Percentiles rank a stretch among this genome's conserved stretches.
These are phyloP conservation scores for Nymphaea thermarum DNA, from an alignment of 164 flowering plant genomes.

Conservation along the genomic window DNA sequence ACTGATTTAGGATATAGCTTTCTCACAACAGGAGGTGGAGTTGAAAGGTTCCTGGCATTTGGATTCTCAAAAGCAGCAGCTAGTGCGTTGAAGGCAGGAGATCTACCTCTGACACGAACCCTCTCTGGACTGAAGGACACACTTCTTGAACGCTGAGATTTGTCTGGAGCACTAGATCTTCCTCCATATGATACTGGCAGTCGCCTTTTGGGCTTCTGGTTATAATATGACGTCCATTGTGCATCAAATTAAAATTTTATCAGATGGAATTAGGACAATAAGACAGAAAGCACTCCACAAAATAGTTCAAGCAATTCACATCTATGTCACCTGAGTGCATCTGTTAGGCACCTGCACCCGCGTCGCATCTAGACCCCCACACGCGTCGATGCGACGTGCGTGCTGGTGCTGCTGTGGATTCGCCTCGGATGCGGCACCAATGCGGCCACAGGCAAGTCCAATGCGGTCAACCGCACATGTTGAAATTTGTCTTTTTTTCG, in stretches of 20 bases:
- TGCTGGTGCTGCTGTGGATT: too few relatives aligned
- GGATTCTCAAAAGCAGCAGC: slow-evolving; percentile 89
- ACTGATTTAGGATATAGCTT: slow-evolving; percentile 84
- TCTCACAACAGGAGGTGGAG: slow-evolving; percentile 88
- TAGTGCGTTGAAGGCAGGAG: slow-evolving; percentile 93
- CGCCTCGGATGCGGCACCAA: too few relatives aligned
- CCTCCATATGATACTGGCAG: slow-evolving; percentile 63
- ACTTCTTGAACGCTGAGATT: slow-evolving; percentile 92
- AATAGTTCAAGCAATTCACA: too few relatives aligned
- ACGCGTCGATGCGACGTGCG: too few relatives aligned
- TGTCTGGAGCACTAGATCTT: slow-evolving; percentile 84
- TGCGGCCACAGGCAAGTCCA: too few relatives aligned
- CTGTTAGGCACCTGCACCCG: too few relatives aligned
- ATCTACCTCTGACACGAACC: slow-evolving; percentile 94
- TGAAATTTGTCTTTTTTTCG: too few relatives aligned
- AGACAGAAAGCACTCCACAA: neutral
- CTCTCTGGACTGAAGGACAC: slow-evolving; percentile 98
- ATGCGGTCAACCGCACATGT: too few relatives aligned
- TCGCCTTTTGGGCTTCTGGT: slow-evolving; percentile 91
- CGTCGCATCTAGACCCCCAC: too few relatives aligned
- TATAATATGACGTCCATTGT: slow-evolving; percentile 6
- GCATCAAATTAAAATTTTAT: neutral
- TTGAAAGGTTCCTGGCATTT: slow-evolving; percentile 80
- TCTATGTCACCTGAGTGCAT: too few relatives aligned
- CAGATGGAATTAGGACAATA: too few relatives aligned